These are phyloP conservation scores for Suillus hirtellus DNA, from an alignment of 768 basidiomycete species.

Conservation along the genomic window DNA sequence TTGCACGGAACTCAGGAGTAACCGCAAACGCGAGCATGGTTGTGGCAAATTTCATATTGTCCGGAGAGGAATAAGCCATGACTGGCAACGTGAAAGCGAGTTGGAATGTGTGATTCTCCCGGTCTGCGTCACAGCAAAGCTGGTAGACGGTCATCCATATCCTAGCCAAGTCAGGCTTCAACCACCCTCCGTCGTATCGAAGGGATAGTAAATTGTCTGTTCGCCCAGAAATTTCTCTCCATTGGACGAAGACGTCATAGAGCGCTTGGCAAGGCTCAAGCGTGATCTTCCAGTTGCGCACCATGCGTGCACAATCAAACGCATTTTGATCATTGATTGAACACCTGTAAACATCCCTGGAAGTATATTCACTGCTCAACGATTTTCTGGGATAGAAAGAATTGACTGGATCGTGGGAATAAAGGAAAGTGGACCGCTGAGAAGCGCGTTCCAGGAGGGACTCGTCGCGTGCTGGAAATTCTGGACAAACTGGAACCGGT, in stretches of 20 bases:
- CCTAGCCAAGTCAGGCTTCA: slow-evolving; percentile 20
- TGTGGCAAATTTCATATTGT: slow-evolving; percentile 19
- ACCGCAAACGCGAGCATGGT: slow-evolving; percentile 32
- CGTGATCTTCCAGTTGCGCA: slow-evolving; percentile 4
- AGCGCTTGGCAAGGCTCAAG: neutral
- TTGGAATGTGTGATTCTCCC: slow-evolving; percentile 14
- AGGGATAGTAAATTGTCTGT: slow-evolving; percentile 4
- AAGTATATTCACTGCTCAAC: slow-evolving; percentile 4
- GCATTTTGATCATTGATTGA: slow-evolving; percentile 13
- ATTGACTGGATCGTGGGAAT: slow-evolving; percentile 9
- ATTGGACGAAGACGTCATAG: neutral
- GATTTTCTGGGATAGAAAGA: neutral
- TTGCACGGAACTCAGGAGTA: slow-evolving; percentile 12
- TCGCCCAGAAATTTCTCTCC: neutral
- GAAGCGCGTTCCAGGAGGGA: slow-evolving; percentile 22
- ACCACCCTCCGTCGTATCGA: slow-evolving; percentile 22
- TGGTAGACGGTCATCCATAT: slow-evolving; percentile 30
- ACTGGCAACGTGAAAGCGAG: slow-evolving; percentile 32
- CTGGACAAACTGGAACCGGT: slow-evolving; percentile 6
- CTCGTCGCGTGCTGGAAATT: slow-evolving; percentile 17
- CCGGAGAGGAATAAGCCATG: slow-evolving; percentile 28
- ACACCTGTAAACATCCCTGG: slow-evolving; percentile 13
- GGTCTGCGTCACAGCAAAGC: slow-evolving; percentile 16
- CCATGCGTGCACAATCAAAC: slow-evolving; percentile 10
- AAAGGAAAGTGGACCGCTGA: slow-evolving; percentile 17